Conservation (phyloP, 306 rosid species). For the Acacia melanoxylon region DNA sequence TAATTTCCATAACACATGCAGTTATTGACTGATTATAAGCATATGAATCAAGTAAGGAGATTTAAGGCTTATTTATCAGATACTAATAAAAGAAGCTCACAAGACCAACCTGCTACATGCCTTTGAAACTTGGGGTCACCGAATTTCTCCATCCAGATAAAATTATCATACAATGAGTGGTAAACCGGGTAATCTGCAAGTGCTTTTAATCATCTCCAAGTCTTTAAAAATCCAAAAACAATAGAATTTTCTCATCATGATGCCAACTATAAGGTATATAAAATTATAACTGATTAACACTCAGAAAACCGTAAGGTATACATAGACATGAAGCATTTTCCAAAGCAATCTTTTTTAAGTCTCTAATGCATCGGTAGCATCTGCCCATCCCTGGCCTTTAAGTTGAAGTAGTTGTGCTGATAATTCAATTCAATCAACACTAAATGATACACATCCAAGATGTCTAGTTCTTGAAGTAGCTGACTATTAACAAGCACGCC, state of each 20-base stretch:
- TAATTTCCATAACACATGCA: not conserved
- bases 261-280: not conserved
- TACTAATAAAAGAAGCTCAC: not conserved
- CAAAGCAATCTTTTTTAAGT: not conserved
- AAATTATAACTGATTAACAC: not conserved
- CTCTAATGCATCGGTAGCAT: not conserved
- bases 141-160: not conserved
- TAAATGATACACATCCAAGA: not conserved
- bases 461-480: not conserved
- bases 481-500: not conserved
- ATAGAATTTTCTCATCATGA: not conserved
- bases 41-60: not conserved
- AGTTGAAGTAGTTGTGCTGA: not conserved
- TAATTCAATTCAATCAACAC: not conserved
- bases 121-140: not conserved
- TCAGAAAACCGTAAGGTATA: not conserved
- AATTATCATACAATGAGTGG: not conserved
- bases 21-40: not conserved
- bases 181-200: not conserved
- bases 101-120: not conserved
- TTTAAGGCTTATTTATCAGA: not conserved
- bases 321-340: not conserved
- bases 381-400: not conserved
- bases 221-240: not conserved
- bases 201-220: not conserved